A percentile compares a stretch with the other conserved stretches of the same genome.
phyloP scores from a whole-genome alignment of 176 grass and related monocot species.

The Leersia perrieri region DNA sequence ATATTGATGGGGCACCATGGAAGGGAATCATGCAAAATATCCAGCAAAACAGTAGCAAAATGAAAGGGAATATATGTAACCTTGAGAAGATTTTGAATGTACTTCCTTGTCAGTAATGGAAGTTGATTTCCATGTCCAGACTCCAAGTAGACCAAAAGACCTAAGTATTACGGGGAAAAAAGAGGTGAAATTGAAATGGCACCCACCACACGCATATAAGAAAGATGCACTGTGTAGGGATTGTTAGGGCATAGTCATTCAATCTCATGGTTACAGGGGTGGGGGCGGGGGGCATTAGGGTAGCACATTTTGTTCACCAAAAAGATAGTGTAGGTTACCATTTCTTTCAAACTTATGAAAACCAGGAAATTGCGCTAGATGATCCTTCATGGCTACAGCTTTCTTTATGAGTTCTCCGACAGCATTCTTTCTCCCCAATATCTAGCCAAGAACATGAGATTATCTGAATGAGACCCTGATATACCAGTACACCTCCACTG shows the following conservation, averaged over 20 bases:
- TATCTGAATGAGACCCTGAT: conserved; percentile 14
- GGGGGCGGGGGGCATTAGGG: too few relatives aligned
- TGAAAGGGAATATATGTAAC: conserved; percentile 21
- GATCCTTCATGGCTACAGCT: conserved; percentile 52
- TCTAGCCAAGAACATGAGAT: conserved; percentile 36
- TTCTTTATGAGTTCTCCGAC: conserved; percentile 59
- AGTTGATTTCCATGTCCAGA: conserved; percentile 61
- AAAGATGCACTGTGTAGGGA: neutral
- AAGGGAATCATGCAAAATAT: neutral
- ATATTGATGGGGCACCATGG: neutral
- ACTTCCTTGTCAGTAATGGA: conserved; percentile 47
- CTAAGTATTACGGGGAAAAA: conserved; percentile 44
- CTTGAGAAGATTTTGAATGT: conserved; percentile 86
- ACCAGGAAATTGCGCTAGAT: conserved; percentile 55
- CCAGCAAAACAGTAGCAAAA: neutral
- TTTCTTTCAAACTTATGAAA: conserved; percentile 64
- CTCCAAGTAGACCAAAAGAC: conserved; percentile 64
- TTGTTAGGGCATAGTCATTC: conserved; percentile 1
- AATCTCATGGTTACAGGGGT: neutral
- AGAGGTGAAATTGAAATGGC: neutral
- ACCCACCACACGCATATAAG: neutral
- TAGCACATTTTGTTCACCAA: neutral
- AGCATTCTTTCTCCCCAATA: conserved; percentile 66
- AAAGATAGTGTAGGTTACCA: conserved; percentile 42
- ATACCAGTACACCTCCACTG: neutral